Base-by-base conservation (phyloP, 2,329 filamentous ascomycete genomes). In the Rasamsonia emersonii region DNA sequence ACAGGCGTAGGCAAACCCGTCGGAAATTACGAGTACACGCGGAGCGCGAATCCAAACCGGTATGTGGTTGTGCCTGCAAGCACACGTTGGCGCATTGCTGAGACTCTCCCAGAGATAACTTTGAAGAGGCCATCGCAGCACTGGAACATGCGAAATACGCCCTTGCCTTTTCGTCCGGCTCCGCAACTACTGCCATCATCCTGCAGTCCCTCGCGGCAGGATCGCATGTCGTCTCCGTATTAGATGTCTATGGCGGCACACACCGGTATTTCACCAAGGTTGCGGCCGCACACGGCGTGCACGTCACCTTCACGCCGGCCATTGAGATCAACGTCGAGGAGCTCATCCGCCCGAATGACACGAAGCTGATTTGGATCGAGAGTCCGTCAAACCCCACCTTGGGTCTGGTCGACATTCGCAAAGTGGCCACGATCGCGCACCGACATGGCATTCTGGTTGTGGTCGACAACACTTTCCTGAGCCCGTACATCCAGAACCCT, bases 211-310 rank as follows among this genome's bases (percentile, higher is more conserved):
- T 98, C 36, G 86, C 89, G 15, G 73, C 82, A 9, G 88, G 86
- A 41, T 91, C 85, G 28, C 91, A 98, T 65, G 85, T 98, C 51
- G 80, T 98, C 49, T 95, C 86, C 40, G 86, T 98, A 28, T 93
- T 86, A 27, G 91, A 98, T 59, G 88, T 98, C 49, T 98, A 98
- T 61, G 91, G 91, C 47, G 91, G 91, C 48, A 98, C 91, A 24
- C 91, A 98, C 67, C 76, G 91, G 52, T 98, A 98, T 70, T 98
- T 98, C 70, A 98, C 91, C 44, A 88, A 95, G 66, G 91, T 96
- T 30, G 91, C 91, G 36, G 79, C 85, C 51, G 86, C 91, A 16
- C 91, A 98, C 61, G 86, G 89, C 50, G 86, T 98, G 33, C 77
- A 82, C 48, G 91, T 96, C 40, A 93, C 89, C 30, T 98, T 98